Base-by-base conservation (phyloP, 352 stramenopile species). In the Blastocystis sp. region DNA sequence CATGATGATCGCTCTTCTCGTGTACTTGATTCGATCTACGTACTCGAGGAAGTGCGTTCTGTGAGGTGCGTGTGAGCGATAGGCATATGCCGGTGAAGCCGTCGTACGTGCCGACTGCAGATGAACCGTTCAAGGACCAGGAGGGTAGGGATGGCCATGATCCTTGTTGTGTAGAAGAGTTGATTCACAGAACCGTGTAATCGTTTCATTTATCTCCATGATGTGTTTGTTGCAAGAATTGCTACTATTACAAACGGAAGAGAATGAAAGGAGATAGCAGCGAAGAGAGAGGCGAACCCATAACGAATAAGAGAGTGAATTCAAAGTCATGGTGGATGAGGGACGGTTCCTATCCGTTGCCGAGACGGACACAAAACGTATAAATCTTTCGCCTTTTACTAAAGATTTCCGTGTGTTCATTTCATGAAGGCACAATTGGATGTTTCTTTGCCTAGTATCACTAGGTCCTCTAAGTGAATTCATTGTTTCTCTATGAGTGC, bases 381-480 rank as follows among this genome's bases (percentile, higher is more conserved):
- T 80, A 80, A 80, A 80, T 80, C 69, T 80, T 80, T 80, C 69
- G 69, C 69, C 69, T 80, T 80, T 80, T 80, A 80, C 69, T 80
- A 80, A 80, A 80, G 69, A 80, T 80, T 80, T 80, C 69, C 69
- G 69, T 80, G 69, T 80, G 69, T 80, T 62, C 62, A 45, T 80
- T 80, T 80, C 69, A 37, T 80, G 39, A 80, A 80, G 69, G 69
- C 69, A 80, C 69, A 80, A 61, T 62, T 62, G n/a, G 41, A 31
- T 80, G 45, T 80, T 80, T 80, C 37, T 80, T 80, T 62, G 45
- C 69, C 69, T 80, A 51, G 50, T 80, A 80, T 80, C 19, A 80
- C 50, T 51, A 80, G 69, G 69, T 65, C 35, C 35, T 24, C 35
- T 80, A 45, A 80, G 39, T 62, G 31, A 62, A 80, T 55, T 16